Evolutionary conservation across 1,139 yeast genomes (phyloP), one percentile per base, ranked within the genome.

Genomic region (Candida glucosophila): DNA sequence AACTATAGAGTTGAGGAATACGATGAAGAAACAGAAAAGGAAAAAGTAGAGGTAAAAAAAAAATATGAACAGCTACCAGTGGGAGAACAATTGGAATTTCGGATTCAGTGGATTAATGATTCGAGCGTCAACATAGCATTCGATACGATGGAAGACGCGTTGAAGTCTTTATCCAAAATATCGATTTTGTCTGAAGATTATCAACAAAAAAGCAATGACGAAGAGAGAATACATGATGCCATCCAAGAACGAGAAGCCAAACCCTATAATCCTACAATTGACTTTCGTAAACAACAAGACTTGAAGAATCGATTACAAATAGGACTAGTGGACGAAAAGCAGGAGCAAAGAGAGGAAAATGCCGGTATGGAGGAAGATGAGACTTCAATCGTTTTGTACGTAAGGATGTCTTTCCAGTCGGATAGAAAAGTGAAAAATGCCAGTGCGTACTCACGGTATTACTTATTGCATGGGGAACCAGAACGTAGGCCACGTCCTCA

Each of bases 391-490:
- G 56, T 56, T 6, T 49, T 71, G 24, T 43, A 47, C 24, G 51
- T 67, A 4, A 57, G 88, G 34, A 72, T 63, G 38, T 64, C 82
- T 4, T 57, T 66, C 22, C 58, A 53, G 27, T 54, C 67, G 6
- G 88, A 80, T 46, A 57, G 58, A 26, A 78, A 79, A 38, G 69
- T 69, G 22, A 62, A 61, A 33, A 69, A 73, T 35, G 78, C 88
- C 4, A 56, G 73, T 14, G 67, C 59, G 10, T 67, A 66, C 31
- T 77, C 86, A 15, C 51, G 83, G 22, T 80, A 78, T 46, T 80
- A 80, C 49, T 55, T 78, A 33, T 45, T 77, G 12, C 77, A 80
- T 41, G 92, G 92, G 3, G 90, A 78, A 41, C 92, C 92, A 1
- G 73, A 73, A 25, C 55, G 74, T 29, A 55, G 51, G 26, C 63